Conservation (phyloP, 2,329 filamentous ascomycete species). For the Ceratocystis colombiana region DNA sequence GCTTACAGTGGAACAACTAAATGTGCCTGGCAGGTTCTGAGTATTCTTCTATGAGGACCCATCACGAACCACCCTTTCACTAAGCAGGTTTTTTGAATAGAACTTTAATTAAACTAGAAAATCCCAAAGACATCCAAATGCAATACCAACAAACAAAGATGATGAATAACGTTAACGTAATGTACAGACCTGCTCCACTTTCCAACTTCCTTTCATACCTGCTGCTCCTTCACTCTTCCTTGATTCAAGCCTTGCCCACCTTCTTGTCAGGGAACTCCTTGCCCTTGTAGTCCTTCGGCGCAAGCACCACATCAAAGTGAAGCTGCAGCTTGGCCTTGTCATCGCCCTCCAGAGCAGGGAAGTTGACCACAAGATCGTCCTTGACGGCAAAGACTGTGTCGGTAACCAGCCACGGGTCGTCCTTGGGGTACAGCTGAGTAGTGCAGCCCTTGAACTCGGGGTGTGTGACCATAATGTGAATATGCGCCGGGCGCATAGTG, state of each 20-base stretch:
- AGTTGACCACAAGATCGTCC: slow-evolving; percentile 42
- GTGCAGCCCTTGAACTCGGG: slow-evolving; percentile 61
- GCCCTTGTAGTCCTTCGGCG: slow-evolving; percentile 39
- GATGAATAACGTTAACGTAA: slow-evolving; percentile 17
- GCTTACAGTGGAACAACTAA: neutral
- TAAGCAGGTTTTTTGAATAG: neutral
- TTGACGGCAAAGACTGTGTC: slow-evolving; percentile 44
- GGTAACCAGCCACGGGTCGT: slow-evolving; percentile 51
- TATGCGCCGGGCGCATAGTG: slow-evolving; percentile 42
- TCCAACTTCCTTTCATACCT: neutral
- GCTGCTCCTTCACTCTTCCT: neutral
- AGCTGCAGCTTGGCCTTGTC: slow-evolving; percentile 33
- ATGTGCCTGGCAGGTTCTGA: neutral
- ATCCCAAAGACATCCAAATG: neutral
- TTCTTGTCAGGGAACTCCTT: slow-evolving; percentile 21
- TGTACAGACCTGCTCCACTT: slow-evolving; percentile 8
- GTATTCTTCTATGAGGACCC: neutral
- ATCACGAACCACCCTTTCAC: neutral
- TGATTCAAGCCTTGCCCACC: neutral
- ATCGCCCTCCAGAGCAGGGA: slow-evolving; percentile 38
- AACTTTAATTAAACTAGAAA: neutral
- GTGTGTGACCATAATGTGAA: slow-evolving; percentile 47
- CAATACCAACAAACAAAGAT: neutral
- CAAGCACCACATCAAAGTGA: slow-evolving; percentile 38
- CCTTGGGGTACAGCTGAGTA: slow-evolving; percentile 65